phyloP scores from a whole-genome alignment of 1,139 yeast species.

The Hyphopichia burtonii region DNA sequence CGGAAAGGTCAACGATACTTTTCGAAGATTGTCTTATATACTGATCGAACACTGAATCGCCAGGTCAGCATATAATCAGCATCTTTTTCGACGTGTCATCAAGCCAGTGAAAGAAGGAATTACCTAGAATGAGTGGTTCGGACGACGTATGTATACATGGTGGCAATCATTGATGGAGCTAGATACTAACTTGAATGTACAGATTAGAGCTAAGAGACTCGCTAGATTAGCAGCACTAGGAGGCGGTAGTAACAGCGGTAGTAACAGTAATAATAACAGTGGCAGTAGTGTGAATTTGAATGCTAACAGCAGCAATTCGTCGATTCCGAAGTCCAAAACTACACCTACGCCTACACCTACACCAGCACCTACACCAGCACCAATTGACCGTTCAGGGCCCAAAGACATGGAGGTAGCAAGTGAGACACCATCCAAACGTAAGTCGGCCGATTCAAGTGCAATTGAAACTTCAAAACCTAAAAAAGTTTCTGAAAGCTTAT shows the following conservation, averaged over 20 bases:
- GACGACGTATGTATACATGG: conserved; percentile 19
- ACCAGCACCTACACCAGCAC: background rate
- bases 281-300: background rate
- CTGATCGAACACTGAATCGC: too few species aligned
- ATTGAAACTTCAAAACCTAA: background rate
- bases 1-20: too few species aligned
- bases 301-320: background rate
- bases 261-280: background rate
- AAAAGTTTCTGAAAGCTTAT: background rate
- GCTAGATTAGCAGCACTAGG: conserved; percentile 43
- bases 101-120: too few species aligned
- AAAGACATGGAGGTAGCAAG: background rate
- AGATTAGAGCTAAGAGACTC: conserved; percentile 57
- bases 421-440: conserved; percentile 1
- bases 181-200: conserved; percentile 2
- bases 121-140: conserved; percentile 15
- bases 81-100: too few species aligned
- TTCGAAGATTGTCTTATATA: too few species aligned
- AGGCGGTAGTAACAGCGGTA: conserved; percentile 4
- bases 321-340: conserved; percentile 3
- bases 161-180: background rate
- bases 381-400: background rate
- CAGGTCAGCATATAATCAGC: too few species aligned
- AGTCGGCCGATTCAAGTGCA: background rate
- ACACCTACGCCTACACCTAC: conserved; percentile 5